Conservation (phyloP, 2,329 filamentous ascomycete species). For the Sclerotinia trifoliorum region DNA sequence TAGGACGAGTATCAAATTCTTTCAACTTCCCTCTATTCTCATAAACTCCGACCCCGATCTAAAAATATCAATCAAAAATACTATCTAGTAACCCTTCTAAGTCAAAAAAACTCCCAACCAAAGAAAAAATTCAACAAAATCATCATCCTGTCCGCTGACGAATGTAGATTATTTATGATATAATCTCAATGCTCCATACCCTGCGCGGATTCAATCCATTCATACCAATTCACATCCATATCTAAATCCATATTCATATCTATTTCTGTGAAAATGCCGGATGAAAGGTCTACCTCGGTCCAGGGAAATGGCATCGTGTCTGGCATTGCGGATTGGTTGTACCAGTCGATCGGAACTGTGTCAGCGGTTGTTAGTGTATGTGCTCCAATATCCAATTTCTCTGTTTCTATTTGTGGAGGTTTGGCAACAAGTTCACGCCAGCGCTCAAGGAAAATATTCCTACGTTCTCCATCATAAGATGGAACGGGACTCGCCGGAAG, state of each 20-base stretch:
- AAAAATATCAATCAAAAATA: too few species aligned
- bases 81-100: too few species aligned
- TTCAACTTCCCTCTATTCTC: too few species aligned
- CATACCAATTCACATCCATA: slow-evolving; percentile 42
- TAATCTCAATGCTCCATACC: slow-evolving; percentile 21
- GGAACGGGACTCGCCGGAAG: slow-evolving; percentile 38
- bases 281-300: slow-evolving; percentile 31
- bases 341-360: neutral
- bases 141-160: too few species aligned
- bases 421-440: slow-evolving; percentile 39
- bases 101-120: too few species aligned
- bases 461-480: slow-evolving; percentile 27
- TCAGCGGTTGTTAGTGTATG: neutral
- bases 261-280: slow-evolving; percentile 32
- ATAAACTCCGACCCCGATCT: too few species aligned
- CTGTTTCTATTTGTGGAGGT: slow-evolving; percentile 1
- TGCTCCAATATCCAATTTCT: neutral
- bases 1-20: too few species aligned
- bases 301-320: slow-evolving; percentile 35
- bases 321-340: slow-evolving; percentile 23
- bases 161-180: neutral
- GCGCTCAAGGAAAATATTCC: slow-evolving; percentile 33
- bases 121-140: too few species aligned
- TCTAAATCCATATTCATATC: slow-evolving; percentile 39
- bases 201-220: slow-evolving; percentile 43